phyloP scores from a whole-genome alignment of 208 protist genomes.

The Wallacemonas sp. region DNA sequence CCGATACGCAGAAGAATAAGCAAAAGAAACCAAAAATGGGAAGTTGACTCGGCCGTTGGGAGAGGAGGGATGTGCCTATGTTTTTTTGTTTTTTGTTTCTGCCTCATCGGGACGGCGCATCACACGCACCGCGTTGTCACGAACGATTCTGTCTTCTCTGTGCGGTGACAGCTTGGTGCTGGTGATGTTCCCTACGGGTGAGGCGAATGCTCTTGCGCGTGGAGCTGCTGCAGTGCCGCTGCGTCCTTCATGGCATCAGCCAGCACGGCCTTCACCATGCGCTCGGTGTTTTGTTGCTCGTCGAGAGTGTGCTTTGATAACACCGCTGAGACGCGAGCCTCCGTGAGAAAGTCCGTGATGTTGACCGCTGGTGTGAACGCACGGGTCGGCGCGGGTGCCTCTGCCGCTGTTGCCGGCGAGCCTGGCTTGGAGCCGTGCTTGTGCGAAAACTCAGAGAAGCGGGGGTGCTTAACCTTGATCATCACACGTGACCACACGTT shows the following conservation, averaged over 20 bases:
- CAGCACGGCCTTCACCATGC: slow-evolving; percentile 21
- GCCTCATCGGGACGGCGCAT: too few relatives aligned
- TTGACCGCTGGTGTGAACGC: background rate
- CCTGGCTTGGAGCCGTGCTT: background rate
- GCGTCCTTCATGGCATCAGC: slow-evolving; percentile 23
- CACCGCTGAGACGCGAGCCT: slow-evolving; percentile 21
- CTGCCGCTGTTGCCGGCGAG: background rate
- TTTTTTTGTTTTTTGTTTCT: too few relatives aligned
- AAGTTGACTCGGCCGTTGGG: too few relatives aligned
- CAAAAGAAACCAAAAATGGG: background rate
- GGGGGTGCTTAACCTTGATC: slow-evolving; percentile 24
- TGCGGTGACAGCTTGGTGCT: too few relatives aligned
- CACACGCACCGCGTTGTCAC: too few relatives aligned
- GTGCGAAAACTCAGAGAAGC: slow-evolving; percentile 21
- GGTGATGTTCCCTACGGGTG: too few relatives aligned
- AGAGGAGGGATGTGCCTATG: too few relatives aligned
- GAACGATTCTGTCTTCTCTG: too few relatives aligned
- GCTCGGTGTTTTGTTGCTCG: slow-evolving; percentile 7
- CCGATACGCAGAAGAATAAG: background rate
- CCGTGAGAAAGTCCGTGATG: slow-evolving; percentile 14
- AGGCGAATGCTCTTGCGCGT: too few relatives aligned
- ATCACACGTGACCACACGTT: slow-evolving; percentile 16
- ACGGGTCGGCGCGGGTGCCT: background rate
- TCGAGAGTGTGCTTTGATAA: slow-evolving; percentile 22
- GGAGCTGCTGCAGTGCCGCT: background rate